Evolutionary conservation across 1,139 yeast species (phyloP), one percentile per base, ranked within the genome.

Genomic region (Yamadazyma conglobata): DNA sequence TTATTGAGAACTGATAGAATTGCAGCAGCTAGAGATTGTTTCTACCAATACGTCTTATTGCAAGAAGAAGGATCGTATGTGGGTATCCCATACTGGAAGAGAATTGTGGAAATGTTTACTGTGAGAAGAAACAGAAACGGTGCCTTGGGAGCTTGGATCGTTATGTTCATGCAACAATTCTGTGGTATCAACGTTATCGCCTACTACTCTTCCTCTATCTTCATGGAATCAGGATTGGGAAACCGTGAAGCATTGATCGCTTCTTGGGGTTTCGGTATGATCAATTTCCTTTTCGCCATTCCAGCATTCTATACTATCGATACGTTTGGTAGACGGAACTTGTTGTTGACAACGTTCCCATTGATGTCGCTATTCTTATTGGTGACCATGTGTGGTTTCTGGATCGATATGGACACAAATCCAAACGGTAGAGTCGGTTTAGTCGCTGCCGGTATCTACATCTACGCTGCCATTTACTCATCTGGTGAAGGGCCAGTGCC

Each of bases 401-500:
- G 78, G 70, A 79, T 83, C 40, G 60, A 64, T 34, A 57, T 60
- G 8, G 61, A 58, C 4, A 39, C 54, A 9, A 47, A 60, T 28
- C 50, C 57, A 2, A 53, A 61, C 10, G 83, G 82, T 2, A 72
- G 85, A 50, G 57, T 79, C 39, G 93, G 77, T 5, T 69, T 79
- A 39, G 76, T 83, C 31, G 65, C 81, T 6, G 56, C 76, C 27
- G 94, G 94, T 44, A 79, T 87, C 38, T 86, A 84, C 52, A 54
- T 87, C 21, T 87, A 76, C 58, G 68, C 88, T 1, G 72, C 77
- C 25, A 82, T 83, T 40, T 86, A 86, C 57, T 83, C 93, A 1
- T 78, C 86, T 2, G 93, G 94, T 36, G 87, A 83, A 60, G 95
- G 95, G 26, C 95, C 95, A 9, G 94, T 86, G 29, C 95, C 95